A percentile compares a stretch with the other conserved stretches of the same genome.
Evolutionary conservation across 768 basidiomycete genomes (phyloP).

Genomic region (Mrakia gelida): DNA sequence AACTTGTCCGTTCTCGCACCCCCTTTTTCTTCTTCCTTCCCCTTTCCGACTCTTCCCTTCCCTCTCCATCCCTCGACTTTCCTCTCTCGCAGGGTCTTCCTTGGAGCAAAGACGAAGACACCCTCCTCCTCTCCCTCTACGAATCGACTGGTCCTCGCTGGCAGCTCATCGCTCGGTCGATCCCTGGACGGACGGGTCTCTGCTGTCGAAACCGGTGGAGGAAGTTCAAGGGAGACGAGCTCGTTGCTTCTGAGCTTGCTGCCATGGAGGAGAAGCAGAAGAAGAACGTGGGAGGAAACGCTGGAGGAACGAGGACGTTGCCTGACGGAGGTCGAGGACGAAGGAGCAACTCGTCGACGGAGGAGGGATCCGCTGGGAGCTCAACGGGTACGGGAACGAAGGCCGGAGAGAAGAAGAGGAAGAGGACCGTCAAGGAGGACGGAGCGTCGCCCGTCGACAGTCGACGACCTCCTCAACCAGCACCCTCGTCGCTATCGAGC

Average conservation of each 20-base stretch:
- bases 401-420: slow-evolving; percentile 19
- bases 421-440: slow-evolving; percentile 6
- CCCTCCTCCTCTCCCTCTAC: slow-evolving; percentile 18
- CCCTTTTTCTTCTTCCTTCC: not conserved
- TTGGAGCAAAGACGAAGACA: slow-evolving; percentile 31
- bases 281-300: slow-evolving; percentile 31
- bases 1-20: not conserved
- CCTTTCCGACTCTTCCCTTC: not conserved
- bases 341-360: slow-evolving; percentile 5
- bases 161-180: slow-evolving; percentile 32
- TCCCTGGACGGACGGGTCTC: slow-evolving; percentile 32
- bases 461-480: slow-evolving; percentile 7
- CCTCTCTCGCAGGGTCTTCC: slow-evolving; percentile 13
- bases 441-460: not conserved
- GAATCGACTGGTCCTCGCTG: slow-evolving; percentile 28
- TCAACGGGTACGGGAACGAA: slow-evolving; percentile 17
- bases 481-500: not conserved
- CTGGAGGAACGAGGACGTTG: slow-evolving; percentile 25
- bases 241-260: slow-evolving; percentile 6
- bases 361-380: slow-evolving; percentile 9
- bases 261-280: slow-evolving; percentile 28
- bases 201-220: slow-evolving; percentile 33
- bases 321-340: slow-evolving; percentile 30
- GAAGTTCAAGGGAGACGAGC: slow-evolving; percentile 32
- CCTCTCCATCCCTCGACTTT: not conserved